Evolutionary conservation across 495 filamentous ascomycete genomes (phyloP), one percentile per base, ranked within the genome.

Genomic region (Aspergillus carlsbadensis): DNA sequence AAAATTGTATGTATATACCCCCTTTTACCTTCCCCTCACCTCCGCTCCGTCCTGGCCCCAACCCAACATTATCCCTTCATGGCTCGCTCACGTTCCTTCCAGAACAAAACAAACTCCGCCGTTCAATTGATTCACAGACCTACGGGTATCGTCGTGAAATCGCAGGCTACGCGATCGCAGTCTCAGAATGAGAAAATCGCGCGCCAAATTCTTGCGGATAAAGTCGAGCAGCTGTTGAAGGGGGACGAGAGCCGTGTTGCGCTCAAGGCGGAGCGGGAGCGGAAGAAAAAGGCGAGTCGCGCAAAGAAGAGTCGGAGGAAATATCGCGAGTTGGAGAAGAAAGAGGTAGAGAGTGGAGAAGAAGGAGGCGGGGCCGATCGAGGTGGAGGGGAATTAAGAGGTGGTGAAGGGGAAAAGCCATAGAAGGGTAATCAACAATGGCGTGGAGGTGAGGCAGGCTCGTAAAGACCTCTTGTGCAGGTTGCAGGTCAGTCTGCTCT

Each of bases 101-200:
- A 92, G 89, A 98, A 98, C 76, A 98, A 98, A 87, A 98, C 94
- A 20, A 86, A 85, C 60, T 97, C 90, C 8, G 94, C 94, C 43
- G 94, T 98, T 36, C 95, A 98, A 66, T 80, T 98, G 22, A 92
- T 84, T 54, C 94, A 98, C 73, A 72, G 89, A 18, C 90, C 92
- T 13, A 93, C 91, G 8, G 92, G 92, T 45, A 73, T 96, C 24
- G 92, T 97, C 20, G 77, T 98, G 10, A 98, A 98, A 70, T 92
- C 80, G 37, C 94, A 98, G 71, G 90, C 85, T 6, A 97, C 95
- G 5, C 86, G 94, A 17, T 94, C 89, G 0, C 85, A 90, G 33
- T 78, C 79, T 22, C 91, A 97, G 72, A 98, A 98, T 70, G 86
- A 92, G 51, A 93, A 88, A 75, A 87, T 90, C 37, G 94, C 94